Evolutionary conservation across 2,329 filamentous ascomycete species (phyloP), one percentile per base, ranked within the genome.

Genomic region (Phyllosticta citriasiana): DNA sequence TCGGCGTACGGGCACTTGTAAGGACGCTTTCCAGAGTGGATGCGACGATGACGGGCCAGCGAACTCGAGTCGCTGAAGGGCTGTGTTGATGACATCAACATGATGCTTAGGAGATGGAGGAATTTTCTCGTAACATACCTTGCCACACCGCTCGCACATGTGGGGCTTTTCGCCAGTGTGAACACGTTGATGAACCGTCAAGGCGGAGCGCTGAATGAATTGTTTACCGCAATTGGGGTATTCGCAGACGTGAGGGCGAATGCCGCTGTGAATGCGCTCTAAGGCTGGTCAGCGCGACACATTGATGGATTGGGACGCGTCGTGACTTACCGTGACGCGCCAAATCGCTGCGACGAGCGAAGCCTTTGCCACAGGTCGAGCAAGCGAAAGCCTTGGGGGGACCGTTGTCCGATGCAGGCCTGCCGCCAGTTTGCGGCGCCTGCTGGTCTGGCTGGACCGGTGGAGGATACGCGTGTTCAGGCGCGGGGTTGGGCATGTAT

Each of bases 161-260:
- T 99, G 94, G 57, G 94, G 94, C 77, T 99, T 99, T 78, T 97
- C 94, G 66, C 94, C 94, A 1, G 94, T 97, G 75, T 99, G 94
- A 22, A 97, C 92, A 67, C 94, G 88, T 71, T 89, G 87, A 74
- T 97, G 94, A 7, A 99, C 94, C 0, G 94, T 99, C 73, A 99
- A 78, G 24, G 94, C 94, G 27, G 92, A 97, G 61, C 94, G 84
- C 75, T 99, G 94, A 67, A 99, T 99, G 73, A 99, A 99, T 71
- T 93, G 89, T 76, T 97, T 99, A 66, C 89, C 89, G 73, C 94
- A 99, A 59, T 85, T 86, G 51, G 88, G 88, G 72, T 85, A 90
- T 69, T 97, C 92, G 76, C 94, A 99, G 57, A 93, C 88, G 72
- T 99, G 94, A 56, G 94, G 94, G 63, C 93, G 83, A 62, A 92